Conservation (phyloP, 2,329 filamentous ascomycete genomes). For the Botrytis elliptica region DNA sequence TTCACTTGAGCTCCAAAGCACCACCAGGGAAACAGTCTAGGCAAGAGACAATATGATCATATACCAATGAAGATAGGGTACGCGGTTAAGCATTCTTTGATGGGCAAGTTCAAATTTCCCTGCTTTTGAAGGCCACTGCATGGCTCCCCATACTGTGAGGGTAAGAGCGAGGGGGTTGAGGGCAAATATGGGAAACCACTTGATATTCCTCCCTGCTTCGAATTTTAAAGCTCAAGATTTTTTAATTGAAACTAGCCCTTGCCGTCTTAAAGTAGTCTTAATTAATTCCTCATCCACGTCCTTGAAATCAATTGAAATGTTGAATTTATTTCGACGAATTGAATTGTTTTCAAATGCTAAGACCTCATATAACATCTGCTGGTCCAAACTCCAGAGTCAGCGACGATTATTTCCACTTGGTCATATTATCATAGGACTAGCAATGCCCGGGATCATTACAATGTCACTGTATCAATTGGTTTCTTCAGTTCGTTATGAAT, state of each 20-base stretch:
- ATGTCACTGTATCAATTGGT: not conserved
- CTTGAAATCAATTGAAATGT: not conserved
- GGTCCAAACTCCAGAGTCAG: not conserved
- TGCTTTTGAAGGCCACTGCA: not conserved
- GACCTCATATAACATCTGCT: not conserved
- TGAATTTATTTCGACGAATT: not conserved
- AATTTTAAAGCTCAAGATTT: not conserved
- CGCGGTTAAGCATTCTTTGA: not conserved
- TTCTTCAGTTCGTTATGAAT: not conserved
- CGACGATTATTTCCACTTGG: not conserved
- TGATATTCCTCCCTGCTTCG: not conserved
- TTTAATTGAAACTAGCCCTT: not conserved
- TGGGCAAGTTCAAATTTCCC: not conserved
- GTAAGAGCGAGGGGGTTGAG: not conserved
- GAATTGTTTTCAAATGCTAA: not conserved
- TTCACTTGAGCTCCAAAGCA: not conserved
- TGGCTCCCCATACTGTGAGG: not conserved
- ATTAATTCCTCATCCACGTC: accelerated
- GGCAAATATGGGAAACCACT: not conserved
- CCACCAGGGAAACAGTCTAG: not conserved
- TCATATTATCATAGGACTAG: not conserved
- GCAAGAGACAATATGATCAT: not conserved
- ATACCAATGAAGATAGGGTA: not conserved
- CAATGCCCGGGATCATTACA: not conserved
- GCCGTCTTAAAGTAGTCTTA: not conserved